phyloP scores from a whole-genome alignment of 2,329 filamentous ascomycete species.

The Hypoxylon sp. region DNA sequence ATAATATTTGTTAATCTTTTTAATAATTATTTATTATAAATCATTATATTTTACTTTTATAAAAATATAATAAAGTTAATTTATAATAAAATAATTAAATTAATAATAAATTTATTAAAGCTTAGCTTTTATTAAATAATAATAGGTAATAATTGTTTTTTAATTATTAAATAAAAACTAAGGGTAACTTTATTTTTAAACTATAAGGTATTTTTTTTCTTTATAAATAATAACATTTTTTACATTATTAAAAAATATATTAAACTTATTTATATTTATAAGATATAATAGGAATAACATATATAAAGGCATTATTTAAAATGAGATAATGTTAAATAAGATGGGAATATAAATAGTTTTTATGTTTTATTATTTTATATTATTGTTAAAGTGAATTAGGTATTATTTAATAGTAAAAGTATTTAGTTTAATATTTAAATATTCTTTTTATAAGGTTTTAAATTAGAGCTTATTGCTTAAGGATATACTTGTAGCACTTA shows the following conservation, averaged over 20 bases:
- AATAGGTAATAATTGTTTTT: slow-evolving; percentile 1
- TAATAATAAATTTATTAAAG: slow-evolving; percentile 1
- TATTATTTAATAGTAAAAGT: slow-evolving; percentile 9
- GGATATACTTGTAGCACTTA: slow-evolving; percentile 5
- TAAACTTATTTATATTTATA: slow-evolving; percentile 7
- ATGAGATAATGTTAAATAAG: background rate
- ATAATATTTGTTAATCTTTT: slow-evolving; percentile 13
- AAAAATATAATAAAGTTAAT: background rate
- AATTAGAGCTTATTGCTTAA: slow-evolving; percentile 1
- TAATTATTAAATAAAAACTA: slow-evolving; percentile 14
- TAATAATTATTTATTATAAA: background rate
- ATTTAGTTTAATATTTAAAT: slow-evolving; percentile 8
- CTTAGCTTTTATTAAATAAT: slow-evolving; percentile 1
- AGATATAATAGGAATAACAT: slow-evolving; percentile 12
- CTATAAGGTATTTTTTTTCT: background rate
- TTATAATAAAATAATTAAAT: slow-evolving; percentile 5
- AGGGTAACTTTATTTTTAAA: slow-evolving; percentile 4
- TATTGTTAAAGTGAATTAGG: background rate
- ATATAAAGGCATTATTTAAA: slow-evolving; percentile 6
- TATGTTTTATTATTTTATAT: slow-evolving; percentile 3
- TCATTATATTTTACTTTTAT: background rate
- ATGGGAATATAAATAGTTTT: background rate
- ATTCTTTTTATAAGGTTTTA: slow-evolving; percentile 14
- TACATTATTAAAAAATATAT: slow-evolving; percentile 16
- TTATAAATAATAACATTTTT: slow-evolving; percentile 4